Evolutionary conservation across 768 basidiomycete species (phyloP).

Genomic region (Termitomyces sp.): DNA sequence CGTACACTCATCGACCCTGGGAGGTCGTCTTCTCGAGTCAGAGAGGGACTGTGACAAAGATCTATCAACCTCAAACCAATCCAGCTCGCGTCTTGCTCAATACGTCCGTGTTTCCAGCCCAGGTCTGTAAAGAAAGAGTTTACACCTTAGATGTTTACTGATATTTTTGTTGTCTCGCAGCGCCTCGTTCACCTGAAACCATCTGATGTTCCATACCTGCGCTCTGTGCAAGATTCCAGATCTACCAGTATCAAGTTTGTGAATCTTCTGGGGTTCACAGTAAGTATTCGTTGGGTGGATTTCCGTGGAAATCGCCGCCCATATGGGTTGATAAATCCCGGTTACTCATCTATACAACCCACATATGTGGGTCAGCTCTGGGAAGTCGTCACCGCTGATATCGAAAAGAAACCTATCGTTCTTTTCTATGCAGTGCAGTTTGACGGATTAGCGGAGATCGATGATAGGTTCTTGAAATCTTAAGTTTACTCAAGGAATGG

Average conservation of each 20-base stretch:
- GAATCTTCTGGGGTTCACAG: slow-evolving; percentile 3
- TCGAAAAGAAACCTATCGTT: neutral
- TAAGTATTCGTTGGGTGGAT: slow-evolving; percentile 5
- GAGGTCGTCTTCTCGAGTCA: slow-evolving; percentile 1
- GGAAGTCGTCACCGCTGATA: neutral
- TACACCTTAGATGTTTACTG: neutral
- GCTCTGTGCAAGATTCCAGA: neutral
- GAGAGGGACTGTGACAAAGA: neutral
- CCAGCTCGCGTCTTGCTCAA: slow-evolving; percentile 1
- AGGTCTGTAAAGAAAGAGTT: neutral
- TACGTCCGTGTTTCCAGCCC: neutral
- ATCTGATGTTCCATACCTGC: neutral
- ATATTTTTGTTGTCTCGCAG: neutral
- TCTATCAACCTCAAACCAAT: neutral
- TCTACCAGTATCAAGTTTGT: slow-evolving; percentile 10
- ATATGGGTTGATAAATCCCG: slow-evolving; percentile 1
- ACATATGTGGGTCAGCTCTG: slow-evolving; percentile 12
- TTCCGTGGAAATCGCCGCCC: neutral
- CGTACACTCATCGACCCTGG: slow-evolving; percentile 6
- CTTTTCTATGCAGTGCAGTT: slow-evolving; percentile 2
- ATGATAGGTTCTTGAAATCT: neutral
- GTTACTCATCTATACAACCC: neutral
- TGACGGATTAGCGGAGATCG: neutral
- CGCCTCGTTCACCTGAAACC: neutral
- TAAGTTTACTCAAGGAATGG: neutral